Conservation (phyloP, 148 eudicot genomes). For the Silene uniflora region DNA sequence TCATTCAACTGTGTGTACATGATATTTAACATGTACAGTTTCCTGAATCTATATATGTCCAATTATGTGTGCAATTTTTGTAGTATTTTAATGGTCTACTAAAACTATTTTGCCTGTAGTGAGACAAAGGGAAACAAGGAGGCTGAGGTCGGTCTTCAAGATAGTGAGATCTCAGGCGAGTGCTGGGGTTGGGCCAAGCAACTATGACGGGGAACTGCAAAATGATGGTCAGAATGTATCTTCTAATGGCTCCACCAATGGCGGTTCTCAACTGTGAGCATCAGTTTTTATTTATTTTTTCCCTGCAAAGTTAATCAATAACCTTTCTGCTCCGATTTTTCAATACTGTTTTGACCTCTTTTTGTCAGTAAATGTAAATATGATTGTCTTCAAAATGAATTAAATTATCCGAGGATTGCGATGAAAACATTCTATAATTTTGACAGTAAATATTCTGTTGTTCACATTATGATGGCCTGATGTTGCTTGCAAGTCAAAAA, state of each 20-base stretch:
- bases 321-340: background rate
- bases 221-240: conserved; percentile 33
- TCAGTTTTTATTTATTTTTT: conserved; percentile 1
- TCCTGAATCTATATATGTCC: background rate
- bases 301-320: background rate
- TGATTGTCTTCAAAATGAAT: background rate
- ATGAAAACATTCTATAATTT: background rate
- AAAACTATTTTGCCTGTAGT: conserved; percentile 34
- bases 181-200: conserved; percentile 68
- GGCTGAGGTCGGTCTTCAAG: conserved; percentile 23
- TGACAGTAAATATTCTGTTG: background rate
- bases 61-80: too few relatives aligned
- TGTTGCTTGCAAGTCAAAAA: too few relatives aligned
- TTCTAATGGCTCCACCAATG: conserved; percentile 31
- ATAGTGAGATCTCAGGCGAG: conserved; percentile 53
- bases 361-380: background rate
- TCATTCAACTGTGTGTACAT: too few relatives aligned
- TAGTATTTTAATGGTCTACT: background rate
- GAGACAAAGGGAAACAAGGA: conserved; percentile 37
- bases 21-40: too few relatives aligned
- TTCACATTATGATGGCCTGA: background rate
- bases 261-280: conserved; percentile 52
- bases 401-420: background rate
- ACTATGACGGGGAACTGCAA: conserved; percentile 47
- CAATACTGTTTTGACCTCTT: background rate